These are phyloP conservation scores for Lathyrus aphaca DNA, from an alignment of 306 rosid species.

Conservation along the genomic window DNA sequence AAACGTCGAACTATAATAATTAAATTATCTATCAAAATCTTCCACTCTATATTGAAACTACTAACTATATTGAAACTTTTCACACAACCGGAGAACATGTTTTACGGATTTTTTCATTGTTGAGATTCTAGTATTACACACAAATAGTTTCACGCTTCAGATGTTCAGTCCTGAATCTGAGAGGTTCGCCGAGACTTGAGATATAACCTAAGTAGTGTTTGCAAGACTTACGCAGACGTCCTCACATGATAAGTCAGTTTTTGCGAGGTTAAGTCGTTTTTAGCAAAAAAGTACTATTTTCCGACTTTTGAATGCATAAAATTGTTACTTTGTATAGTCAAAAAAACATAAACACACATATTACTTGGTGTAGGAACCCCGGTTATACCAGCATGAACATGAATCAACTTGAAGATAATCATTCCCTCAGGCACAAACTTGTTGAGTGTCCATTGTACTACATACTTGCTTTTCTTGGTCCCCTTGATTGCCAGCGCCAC, in stretches of 20 bases:
- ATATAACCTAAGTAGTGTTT: too few relatives aligned
- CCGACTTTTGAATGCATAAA: too few relatives aligned
- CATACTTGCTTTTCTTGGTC: constrained; percentile 68
- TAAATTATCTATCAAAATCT: constrained; percentile 3
- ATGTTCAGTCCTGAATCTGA: background rate
- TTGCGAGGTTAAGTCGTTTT: too few relatives aligned
- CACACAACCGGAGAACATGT: constrained; percentile 3
- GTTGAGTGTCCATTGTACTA: constrained; percentile 78
- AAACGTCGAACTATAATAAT: constrained; percentile 30
- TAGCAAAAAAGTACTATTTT: too few relatives aligned
- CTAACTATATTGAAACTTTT: background rate
- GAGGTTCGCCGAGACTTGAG: too few relatives aligned
- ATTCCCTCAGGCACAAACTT: constrained; percentile 80
- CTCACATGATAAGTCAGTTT: too few relatives aligned
- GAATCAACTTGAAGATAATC: constrained; percentile 67
- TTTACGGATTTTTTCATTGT: constrained; percentile 6
- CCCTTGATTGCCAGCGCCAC: constrained; percentile 90
- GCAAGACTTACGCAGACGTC: too few relatives aligned
- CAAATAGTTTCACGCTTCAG: background rate
- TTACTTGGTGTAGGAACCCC: constrained; percentile 86
- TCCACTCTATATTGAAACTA: constrained; percentile 10
- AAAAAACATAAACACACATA: constrained; percentile 29
- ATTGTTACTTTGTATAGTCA: too few relatives aligned
- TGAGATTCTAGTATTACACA: background rate
- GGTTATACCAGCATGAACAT: constrained; percentile 62